Conservation (phyloP, 768 basidiomycete species). For the Tephrocybe sp. region DNA sequence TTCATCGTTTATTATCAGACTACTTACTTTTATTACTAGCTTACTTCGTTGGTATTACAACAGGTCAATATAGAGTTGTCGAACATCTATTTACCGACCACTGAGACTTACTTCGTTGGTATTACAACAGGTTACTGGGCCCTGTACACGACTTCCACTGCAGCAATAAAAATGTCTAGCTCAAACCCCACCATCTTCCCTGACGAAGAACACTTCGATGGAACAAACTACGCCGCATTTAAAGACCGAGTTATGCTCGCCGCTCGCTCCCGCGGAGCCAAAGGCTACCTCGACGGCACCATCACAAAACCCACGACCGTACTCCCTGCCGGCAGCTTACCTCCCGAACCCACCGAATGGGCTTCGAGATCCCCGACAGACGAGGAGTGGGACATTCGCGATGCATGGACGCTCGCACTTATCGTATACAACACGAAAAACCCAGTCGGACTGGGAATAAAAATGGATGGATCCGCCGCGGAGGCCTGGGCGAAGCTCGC, state of each 20-base stretch:
- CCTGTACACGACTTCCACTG: no score
- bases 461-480: constrained; percentile 18
- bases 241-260: constrained; percentile 14
- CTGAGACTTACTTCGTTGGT: no score
- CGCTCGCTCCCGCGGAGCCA: constrained; percentile 12
- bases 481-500: constrained; percentile 20
- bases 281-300: constrained; percentile 20
- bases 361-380: constrained; percentile 11
- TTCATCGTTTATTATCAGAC: no score
- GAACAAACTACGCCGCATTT: constrained; percentile 16
- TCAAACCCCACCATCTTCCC: constrained; percentile 17
- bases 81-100: no score
- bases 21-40: no score
- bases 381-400: constrained; percentile 20
- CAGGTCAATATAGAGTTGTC: no score
- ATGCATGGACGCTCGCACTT: constrained; percentile 16
- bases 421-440: constrained; percentile 24
- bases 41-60: no score
- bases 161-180: no score
- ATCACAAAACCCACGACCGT: constrained; percentile 8
- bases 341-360: constrained; percentile 7
- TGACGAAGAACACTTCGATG: constrained; percentile 20
- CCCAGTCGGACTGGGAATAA: constrained; percentile 20
- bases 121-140: no score
- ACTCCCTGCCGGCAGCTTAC: no score